Base-by-base conservation (phyloP, 75 land plant genomes). In the Azolla pinnata region DNA sequence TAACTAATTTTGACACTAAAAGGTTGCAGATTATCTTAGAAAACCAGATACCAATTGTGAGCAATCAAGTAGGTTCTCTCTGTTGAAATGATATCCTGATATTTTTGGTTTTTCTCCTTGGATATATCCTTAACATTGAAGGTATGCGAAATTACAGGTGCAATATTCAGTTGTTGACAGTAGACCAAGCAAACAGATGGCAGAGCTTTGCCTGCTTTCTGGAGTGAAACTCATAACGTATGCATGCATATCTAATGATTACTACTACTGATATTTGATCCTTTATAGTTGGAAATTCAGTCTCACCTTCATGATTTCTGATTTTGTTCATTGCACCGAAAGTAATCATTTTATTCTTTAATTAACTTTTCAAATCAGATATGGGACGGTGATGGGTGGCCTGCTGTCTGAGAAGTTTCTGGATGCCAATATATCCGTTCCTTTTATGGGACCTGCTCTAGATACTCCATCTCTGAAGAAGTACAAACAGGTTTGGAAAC, bases 361-460 rank as follows among this genome's bases (percentile, higher is more conserved):
- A n/a, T n/a, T n/a, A n/a, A n/a, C n/a, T n/a, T n/a, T n/a, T n/a
- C n/a, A n/a, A 14, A 38, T 67, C 87, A 87, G 91, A 47, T 88
- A 92, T 70, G 97, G 97, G 32, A 92, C 97, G 19, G 95, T 92
- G 16, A 92, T 92, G 97, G 97, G 97, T 44, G 97, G 97, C 29
- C 65, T 92, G 44, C 52, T 92, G 20, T 88, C 97, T 27, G 95
- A 92, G 61, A 88, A 83, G 60, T 92, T 84, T 60, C 63, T 92
- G 9, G 95, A 88, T 57, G 76, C 82, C 60, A 92, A 88, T 75
- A 52, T 88, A 20, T 60, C 74, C 27, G 78, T 92, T 53, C 96
- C 97, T 5, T 85, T 88, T 72, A 78, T 84, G 30, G 96, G 83
- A 2, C 96, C 97, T 38, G 69, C 86, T 52, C 63, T 92, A 20